Evolutionary conservation across 2,329 filamentous ascomycete genomes (phyloP), one percentile per base, ranked within the genome.

Genomic region (Arthrobotrys sinensis): DNA sequence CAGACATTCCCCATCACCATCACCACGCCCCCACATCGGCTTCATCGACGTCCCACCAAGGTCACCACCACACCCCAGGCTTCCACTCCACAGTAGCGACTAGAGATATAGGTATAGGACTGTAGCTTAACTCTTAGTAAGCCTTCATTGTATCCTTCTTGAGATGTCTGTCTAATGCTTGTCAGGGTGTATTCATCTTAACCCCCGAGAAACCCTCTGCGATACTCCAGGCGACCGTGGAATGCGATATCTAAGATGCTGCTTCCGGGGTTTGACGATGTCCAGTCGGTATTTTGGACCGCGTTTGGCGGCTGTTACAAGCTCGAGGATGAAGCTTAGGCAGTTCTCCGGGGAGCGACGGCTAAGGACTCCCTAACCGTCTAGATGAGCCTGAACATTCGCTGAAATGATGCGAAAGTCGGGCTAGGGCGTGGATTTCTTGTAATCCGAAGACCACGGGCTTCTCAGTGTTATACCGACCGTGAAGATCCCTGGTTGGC

Each of bases 321-420:
- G 72, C 43, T 55, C 43, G 12, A 48, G 12, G 36, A 69, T 14
- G 65, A 48, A 46, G 24, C 52, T 62, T 67, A 60, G 55, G 55
- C 55, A 48, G 55, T 50, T 48, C 65, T 68, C 64, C 72, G 64
- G 36, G 19, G 48, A 50, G n/a, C 12, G 21, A 53, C 72, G 65
- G 72, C 72, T 65, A 40, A 19, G 28, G 14, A 60, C 55, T 50
- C 34, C 28, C 50, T 57, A 50, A 48, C 57, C 40, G 12, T n/a
- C 28, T 32, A 10, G 16, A 57, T 60, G 24, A 24, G 36, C 19
- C 40, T 1, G 62, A 46, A 66, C 48, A 43, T 52, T 77, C 73
- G 73, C 73, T 77, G 73, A 77, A 77, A 77, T 36, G 45, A 77
- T 64, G 73, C 73, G 73, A 71, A 77, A 76, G 21, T 19, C 34